Evolutionary conservation across 2,329 filamentous ascomycete species (phyloP).

Genomic region (Claviceps quebecensis): DNA sequence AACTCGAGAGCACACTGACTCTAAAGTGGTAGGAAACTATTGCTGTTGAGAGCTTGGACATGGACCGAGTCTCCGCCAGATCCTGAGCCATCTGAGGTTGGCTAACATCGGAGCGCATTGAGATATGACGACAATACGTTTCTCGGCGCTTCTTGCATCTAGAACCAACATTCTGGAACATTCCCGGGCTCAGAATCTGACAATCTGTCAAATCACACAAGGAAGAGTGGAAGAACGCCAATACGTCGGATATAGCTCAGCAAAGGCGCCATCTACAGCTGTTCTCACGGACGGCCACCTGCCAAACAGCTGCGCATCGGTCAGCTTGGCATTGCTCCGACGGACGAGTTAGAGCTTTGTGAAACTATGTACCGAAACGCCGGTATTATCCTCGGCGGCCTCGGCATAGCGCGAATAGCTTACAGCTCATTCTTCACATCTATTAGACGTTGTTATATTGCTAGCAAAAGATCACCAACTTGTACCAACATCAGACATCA

Average conservation of each 20-base stretch:
- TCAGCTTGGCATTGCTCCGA: neutral
- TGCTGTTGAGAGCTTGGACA: neutral
- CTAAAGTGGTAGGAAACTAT: neutral
- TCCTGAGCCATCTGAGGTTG: neutral
- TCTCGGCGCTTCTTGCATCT: neutral
- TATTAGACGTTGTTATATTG: neutral
- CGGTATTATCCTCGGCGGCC: neutral
- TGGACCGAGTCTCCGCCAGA: neutral
- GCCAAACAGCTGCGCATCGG: neutral
- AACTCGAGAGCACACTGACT: too few relatives aligned
- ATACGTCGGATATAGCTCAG: neutral
- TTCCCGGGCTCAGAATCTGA: neutral
- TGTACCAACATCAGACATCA: neutral
- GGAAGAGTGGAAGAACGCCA: neutral
- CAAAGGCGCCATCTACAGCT: neutral
- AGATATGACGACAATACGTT: neutral
- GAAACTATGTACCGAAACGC: neutral
- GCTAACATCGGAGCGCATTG: neutral
- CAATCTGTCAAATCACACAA: neutral
- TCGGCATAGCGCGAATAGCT: neutral
- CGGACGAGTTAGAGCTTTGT: neutral
- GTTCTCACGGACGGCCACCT: neutral
- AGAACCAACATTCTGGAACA: neutral
- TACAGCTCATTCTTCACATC: neutral
- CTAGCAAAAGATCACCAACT: neutral